phyloP scores from a whole-genome alignment of 2,329 filamentous ascomycete genomes.

The Coniochaeta sp. region DNA sequence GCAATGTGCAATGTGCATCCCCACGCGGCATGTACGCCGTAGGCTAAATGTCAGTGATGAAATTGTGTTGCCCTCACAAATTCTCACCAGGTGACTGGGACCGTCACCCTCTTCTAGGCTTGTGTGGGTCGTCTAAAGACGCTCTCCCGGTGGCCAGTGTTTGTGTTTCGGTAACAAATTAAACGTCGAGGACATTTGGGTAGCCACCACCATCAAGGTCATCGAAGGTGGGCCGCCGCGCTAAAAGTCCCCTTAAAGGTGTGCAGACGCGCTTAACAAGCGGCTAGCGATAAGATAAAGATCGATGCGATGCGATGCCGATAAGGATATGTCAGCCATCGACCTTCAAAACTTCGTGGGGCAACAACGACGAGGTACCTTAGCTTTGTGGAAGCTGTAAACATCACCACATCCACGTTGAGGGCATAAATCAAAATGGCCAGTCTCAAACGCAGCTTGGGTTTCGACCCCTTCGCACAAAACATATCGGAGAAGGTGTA shows the following conservation, averaged over 20 bases:
- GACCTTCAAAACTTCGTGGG: background rate
- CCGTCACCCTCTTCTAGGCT: background rate
- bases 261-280: background rate
- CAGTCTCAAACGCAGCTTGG: conserved; percentile 54
- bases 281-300: background rate
- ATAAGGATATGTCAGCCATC: background rate
- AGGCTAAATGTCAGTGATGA: conserved; percentile 10
- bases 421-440: conserved; percentile 40
- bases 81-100: conserved; percentile 4
- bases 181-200: background rate
- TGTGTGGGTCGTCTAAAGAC: background rate
- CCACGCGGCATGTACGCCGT: too few species aligned
- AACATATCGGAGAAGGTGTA: conserved; percentile 95
- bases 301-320: background rate
- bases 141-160: background rate
- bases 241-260: too few species aligned
- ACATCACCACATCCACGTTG: background rate
- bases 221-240: background rate
- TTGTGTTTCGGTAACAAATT: conserved; percentile 2
- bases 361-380: background rate
- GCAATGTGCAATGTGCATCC: too few species aligned
- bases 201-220: background rate
- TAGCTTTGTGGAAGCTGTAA: background rate
- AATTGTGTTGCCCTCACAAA: conserved; percentile 6
- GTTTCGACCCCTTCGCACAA: conserved; percentile 47